Conservation (phyloP, 2,329 filamentous ascomycete genomes). For the Penicillium sp. region DNA sequence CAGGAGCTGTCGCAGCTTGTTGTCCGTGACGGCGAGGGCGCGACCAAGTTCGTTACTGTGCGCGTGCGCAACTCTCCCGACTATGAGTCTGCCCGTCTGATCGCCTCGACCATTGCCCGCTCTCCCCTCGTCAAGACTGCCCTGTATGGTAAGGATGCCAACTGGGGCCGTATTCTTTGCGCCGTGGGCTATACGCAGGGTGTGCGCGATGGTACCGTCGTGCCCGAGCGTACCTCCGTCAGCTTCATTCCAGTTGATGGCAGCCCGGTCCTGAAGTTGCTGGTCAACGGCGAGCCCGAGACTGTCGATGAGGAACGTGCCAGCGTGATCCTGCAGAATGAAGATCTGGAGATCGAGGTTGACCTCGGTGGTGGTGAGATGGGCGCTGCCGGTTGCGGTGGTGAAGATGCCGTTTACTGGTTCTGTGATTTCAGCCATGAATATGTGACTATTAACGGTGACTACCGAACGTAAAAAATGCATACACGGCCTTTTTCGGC, state of each 20-base stretch:
- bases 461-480: slow-evolving; percentile 57
- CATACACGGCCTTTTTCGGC: slow-evolving; percentile 15
- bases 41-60: slow-evolving; percentile 96
- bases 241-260: slow-evolving; percentile 61
- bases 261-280: slow-evolving; percentile 54
- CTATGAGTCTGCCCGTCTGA: slow-evolving; percentile 69
- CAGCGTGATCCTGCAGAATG: slow-evolving; percentile 58
- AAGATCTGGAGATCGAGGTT: slow-evolving; percentile 62
- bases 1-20: slow-evolving; percentile 86
- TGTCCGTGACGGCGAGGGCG: slow-evolving; percentile 93
- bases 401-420: slow-evolving; percentile 59
- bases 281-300: slow-evolving; percentile 62
- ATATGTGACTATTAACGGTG: slow-evolving; percentile 68
- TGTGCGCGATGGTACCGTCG: slow-evolving; percentile 46
- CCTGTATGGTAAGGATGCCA: slow-evolving; percentile 93
- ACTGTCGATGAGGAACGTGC: slow-evolving; percentile 60
- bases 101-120: slow-evolving; percentile 83
- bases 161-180: slow-evolving; percentile 96
- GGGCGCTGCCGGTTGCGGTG: slow-evolving; percentile 40
- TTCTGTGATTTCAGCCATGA: slow-evolving; percentile 69
- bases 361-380: slow-evolving; percentile 53
- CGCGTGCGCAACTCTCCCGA: slow-evolving; percentile 71
- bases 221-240: slow-evolving; percentile 58
- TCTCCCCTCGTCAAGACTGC: slow-evolving; percentile 97
- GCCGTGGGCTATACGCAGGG: slow-evolving; percentile 76